phyloP scores from a whole-genome alignment of 148 eudicot genomes.

The Limonium bicolor region DNA sequence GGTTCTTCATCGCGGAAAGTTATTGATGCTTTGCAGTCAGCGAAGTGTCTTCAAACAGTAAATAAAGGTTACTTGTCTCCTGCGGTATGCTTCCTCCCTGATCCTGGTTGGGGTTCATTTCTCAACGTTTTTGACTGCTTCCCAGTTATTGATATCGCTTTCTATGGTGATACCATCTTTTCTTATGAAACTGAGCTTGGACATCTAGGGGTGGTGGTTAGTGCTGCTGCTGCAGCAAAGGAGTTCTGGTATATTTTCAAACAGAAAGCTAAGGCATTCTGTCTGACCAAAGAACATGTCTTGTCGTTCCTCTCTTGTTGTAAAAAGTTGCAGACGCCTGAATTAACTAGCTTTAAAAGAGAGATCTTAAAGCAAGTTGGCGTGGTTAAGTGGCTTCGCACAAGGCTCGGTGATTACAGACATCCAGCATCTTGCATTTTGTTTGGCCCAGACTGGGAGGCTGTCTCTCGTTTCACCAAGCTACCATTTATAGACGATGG shows the following conservation, averaged over 20 bases:
- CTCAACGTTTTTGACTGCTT: conserved; percentile 32
- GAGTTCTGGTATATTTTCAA: conserved; percentile 24
- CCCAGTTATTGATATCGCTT: conserved; percentile 29
- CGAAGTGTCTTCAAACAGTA: conserved; percentile 33
- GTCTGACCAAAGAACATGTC: conserved; percentile 19
- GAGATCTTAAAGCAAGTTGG: conserved; percentile 15
- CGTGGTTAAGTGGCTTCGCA: conserved; percentile 39
- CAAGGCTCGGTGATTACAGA: conserved; percentile 38
- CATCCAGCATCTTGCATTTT: conserved; percentile 37
- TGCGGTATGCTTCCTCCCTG: conserved; percentile 22
- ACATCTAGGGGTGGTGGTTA: conserved; percentile 33
- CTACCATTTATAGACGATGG: conserved; percentile 56
- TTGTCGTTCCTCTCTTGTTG: conserved; percentile 24
- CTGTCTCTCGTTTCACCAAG: conserved; percentile 26
- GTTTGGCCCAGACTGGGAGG: conserved; percentile 28
- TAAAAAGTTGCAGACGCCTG: conserved; percentile 12
- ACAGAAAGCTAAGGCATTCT: conserved; percentile 18
- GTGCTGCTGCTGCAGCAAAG: conserved; percentile 21
- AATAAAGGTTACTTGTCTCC: conserved; percentile 29
- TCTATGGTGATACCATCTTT: conserved; percentile 25
- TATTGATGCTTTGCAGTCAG: conserved; percentile 15
- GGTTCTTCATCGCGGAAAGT: conserved; percentile 9
- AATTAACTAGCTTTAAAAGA: no score
- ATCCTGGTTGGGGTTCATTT: conserved; percentile 47
- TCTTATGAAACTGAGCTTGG: conserved; percentile 16